phyloP scores from a whole-genome alignment of 2,329 filamentous ascomycete genomes.

The Aureobasidium lini region DNA sequence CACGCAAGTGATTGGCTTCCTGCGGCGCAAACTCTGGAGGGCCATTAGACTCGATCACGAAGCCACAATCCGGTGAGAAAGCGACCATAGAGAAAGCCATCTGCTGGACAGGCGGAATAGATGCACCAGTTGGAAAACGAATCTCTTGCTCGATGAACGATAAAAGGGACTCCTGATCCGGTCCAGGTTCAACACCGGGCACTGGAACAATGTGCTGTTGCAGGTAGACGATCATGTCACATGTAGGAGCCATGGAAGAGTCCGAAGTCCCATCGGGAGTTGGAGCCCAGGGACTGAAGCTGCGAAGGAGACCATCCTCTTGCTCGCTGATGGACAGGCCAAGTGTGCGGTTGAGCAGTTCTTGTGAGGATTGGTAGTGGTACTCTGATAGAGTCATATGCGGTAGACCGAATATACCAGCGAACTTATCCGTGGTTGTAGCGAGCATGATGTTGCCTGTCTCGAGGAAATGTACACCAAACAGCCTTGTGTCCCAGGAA shows the following conservation, averaged over 20 bases:
- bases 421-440: slow-evolving; percentile 85
- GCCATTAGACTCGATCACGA: slow-evolving; percentile 54
- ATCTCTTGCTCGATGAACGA: slow-evolving; percentile 52
- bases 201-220: slow-evolving; percentile 57
- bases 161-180: slow-evolving; percentile 27
- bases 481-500: slow-evolving; percentile 70
- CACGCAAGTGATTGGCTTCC: slow-evolving; percentile 45
- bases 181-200: slow-evolving; percentile 5
- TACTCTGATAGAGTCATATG: slow-evolving; percentile 62
- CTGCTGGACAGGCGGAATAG: slow-evolving; percentile 43
- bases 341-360: slow-evolving; percentile 66
- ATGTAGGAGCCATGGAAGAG: slow-evolving; percentile 60
- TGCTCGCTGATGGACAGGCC: slow-evolving; percentile 59
- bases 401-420: slow-evolving; percentile 83
- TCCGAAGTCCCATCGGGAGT: slow-evolving; percentile 52
- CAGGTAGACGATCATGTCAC: slow-evolving; percentile 81
- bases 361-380: slow-evolving; percentile 40
- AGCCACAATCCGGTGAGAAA: slow-evolving; percentile 62
- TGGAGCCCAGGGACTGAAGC: slow-evolving; percentile 67
- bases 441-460: slow-evolving; percentile 73
- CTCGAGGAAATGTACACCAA: slow-evolving; percentile 80
- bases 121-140: slow-evolving; percentile 51
- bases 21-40: slow-evolving; percentile 47
- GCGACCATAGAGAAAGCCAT: slow-evolving; percentile 53
- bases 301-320: slow-evolving; percentile 47